These are phyloP conservation scores for Cymodocea nodosa DNA, from an alignment of 116 monocot genomes.

Conservation along the genomic window DNA sequence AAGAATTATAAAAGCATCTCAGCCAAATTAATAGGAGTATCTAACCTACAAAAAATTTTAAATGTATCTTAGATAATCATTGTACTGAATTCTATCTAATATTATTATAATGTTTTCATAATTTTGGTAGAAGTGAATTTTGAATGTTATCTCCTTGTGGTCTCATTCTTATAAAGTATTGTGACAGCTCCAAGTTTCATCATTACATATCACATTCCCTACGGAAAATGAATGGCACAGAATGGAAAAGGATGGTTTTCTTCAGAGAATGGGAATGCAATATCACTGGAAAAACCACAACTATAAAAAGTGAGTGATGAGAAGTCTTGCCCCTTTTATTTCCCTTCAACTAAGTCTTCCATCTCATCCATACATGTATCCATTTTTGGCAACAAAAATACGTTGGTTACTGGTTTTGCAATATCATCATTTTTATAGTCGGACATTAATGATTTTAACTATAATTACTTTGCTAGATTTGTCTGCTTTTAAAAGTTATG, in stretches of 20 bases:
- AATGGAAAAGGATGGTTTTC: conserved; percentile 61
- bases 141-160: not conserved
- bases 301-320: conserved; percentile 58
- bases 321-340: not conserved
- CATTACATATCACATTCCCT: conserved; percentile 90
- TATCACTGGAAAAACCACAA: conserved; percentile 98
- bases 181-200: conserved; percentile 65
- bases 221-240: conserved; percentile 71
- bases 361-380: not conserved
- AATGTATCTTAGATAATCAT: no score
- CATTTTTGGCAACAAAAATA: not conserved
- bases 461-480: no score
- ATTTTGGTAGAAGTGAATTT: no score
- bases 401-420: no score
- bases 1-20: no score
- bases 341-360: not conserved
- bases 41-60: no score
- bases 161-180: not conserved
- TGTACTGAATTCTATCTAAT: no score
- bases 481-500: no score
- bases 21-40: no score
- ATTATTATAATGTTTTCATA: no score
- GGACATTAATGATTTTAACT: no score
- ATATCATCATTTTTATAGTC: no score
- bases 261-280: conserved; percentile 92